Conservation (phyloP, 352 stramenopile species). For the Sclerospora graminicola region DNA sequence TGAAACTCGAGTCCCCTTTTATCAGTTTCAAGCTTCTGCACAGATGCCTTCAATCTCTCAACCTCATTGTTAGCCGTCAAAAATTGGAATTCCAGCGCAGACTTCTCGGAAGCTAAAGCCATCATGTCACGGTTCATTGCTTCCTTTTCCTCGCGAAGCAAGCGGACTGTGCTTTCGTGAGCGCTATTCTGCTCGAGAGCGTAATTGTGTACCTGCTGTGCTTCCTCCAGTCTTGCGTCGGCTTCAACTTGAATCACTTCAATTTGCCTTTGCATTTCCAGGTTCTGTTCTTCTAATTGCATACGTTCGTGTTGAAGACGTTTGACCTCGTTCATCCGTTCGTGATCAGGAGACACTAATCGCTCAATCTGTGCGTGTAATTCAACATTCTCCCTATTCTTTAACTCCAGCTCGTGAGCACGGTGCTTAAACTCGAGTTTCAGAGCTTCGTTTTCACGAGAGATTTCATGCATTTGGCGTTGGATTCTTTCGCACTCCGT, state of each 20-base stretch:
- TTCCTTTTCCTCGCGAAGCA: slow-evolving; percentile 52
- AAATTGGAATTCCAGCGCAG: slow-evolving; percentile 39
- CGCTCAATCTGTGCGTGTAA: slow-evolving; percentile 44
- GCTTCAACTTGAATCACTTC: slow-evolving; percentile 30
- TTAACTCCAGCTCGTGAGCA: slow-evolving; percentile 37
- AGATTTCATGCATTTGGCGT: slow-evolving; percentile 22
- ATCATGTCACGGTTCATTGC: slow-evolving; percentile 39
- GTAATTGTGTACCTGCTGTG: slow-evolving; percentile 27
- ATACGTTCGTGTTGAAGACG: slow-evolving; percentile 38
- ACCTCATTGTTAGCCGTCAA: slow-evolving; percentile 27
- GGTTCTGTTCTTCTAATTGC: slow-evolving; percentile 56
- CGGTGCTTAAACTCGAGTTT: slow-evolving; percentile 44
- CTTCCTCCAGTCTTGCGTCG: slow-evolving; percentile 35
- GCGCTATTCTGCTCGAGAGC: slow-evolving; percentile 36
- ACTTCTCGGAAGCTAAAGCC: slow-evolving; percentile 37
- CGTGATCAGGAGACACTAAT: slow-evolving; percentile 42
- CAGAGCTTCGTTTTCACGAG: slow-evolving; percentile 32
- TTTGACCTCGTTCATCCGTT: slow-evolving; percentile 42
- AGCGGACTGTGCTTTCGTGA: slow-evolving; percentile 39
- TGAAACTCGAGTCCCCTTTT: slow-evolving; percentile 38
- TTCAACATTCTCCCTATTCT: slow-evolving; percentile 36
- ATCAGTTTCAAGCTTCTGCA: slow-evolving; percentile 37
- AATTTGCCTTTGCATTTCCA: slow-evolving; percentile 31
- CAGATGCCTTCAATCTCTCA: slow-evolving; percentile 22
- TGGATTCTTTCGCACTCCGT: slow-evolving; percentile 39